Evolutionary conservation across 2,329 filamentous ascomycete genomes (phyloP), one percentile per base, ranked within the genome.

Genomic region (Ophiostoma fasciatum): DNA sequence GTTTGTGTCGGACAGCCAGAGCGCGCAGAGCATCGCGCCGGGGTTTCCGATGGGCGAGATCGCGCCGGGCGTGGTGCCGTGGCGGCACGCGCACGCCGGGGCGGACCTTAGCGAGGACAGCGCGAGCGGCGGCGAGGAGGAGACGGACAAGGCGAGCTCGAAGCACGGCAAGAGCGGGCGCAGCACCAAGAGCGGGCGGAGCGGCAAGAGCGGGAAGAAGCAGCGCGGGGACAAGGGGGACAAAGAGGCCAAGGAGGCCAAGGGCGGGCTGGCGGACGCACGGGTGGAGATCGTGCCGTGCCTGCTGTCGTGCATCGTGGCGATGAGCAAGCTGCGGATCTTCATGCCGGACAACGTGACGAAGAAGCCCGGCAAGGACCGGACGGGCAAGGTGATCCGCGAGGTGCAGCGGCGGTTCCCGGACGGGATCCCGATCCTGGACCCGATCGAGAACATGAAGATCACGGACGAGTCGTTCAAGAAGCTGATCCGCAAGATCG

Each of bases 371-470:
- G 72, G 84, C 41, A 71, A 72, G 21, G 62, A 71, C 2, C 71
- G 78, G 13, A 68, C 81, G 33, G 73, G 78, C 38, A 81, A 81
- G 45, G 70, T 66, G 1, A 58, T 96, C 20, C 69, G 74, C 28
- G 88, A 96, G 56, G 78, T 93, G 13, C 72, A 82, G 57, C 75
- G 75, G 46, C 78, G 90, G 19, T 96, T 98, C 61, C 85, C 87
- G 1, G 90, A 98, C 51, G 90, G 90, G 4, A 63, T 98, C 38
- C 80, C 90, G 4, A 67, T 87, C 7, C 62, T 98, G 14, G 90
- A 98, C 50, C 90, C 90, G 0, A 78, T 98, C 27, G 87, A 96
- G 56, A 87, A 94, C 51, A 96, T 98, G 90, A 72, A 75, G 20
- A 96, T 98, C 49, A 78, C 68, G 4, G 90, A 96, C 49, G 85